A percentile compares a stretch with the other conserved stretches of the same genome.
These are phyloP conservation scores for Gracilaria gracilis DNA, from an alignment of 23 red algal species.

Conservation along the genomic window DNA sequence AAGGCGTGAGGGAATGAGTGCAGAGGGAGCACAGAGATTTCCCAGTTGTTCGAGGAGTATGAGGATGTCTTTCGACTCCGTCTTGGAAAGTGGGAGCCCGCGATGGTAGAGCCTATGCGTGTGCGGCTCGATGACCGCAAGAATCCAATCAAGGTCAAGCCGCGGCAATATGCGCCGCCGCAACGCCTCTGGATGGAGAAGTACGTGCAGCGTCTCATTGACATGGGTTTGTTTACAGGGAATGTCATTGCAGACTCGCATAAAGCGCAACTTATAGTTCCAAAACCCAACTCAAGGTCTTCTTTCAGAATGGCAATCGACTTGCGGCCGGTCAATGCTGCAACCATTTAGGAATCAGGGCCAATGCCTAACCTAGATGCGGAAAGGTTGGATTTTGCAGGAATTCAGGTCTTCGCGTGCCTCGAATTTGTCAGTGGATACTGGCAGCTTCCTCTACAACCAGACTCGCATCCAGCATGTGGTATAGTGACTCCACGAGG, in stretches of 20 bases:
- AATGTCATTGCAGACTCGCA: slow-evolving; percentile 29
- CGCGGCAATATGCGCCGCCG: neutral
- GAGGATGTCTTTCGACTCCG: neutral
- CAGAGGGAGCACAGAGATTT: neutral
- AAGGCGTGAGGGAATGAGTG: neutral
- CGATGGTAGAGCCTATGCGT: neutral
- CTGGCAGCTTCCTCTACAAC: slow-evolving; percentile 41
- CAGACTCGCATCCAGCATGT: slow-evolving; percentile 27
- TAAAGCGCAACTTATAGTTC: slow-evolving; percentile 20
- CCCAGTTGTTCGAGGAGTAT: neutral
- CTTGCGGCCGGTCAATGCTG: slow-evolving; percentile 16
- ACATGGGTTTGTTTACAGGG: neutral
- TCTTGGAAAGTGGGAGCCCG: slow-evolving; percentile 8
- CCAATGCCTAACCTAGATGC: slow-evolving; percentile 62
- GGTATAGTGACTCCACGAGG: slow-evolving; percentile 21
- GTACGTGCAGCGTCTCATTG: slow-evolving; percentile 7
- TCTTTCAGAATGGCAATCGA: slow-evolving; percentile 29
- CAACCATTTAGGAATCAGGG: slow-evolving; percentile 19
- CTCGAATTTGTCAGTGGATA: slow-evolving; percentile 39
- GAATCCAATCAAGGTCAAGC: slow-evolving; percentile 19
- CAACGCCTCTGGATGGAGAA: slow-evolving; percentile 27
- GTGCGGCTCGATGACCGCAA: neutral
- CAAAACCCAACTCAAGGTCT: slow-evolving; percentile 22
- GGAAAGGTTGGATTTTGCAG: slow-evolving; percentile 37
- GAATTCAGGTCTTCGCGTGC: slow-evolving; percentile 24